Base-by-base conservation (phyloP, 371 early-diverging fungal genomes). In the Zychaea mexicana region DNA sequence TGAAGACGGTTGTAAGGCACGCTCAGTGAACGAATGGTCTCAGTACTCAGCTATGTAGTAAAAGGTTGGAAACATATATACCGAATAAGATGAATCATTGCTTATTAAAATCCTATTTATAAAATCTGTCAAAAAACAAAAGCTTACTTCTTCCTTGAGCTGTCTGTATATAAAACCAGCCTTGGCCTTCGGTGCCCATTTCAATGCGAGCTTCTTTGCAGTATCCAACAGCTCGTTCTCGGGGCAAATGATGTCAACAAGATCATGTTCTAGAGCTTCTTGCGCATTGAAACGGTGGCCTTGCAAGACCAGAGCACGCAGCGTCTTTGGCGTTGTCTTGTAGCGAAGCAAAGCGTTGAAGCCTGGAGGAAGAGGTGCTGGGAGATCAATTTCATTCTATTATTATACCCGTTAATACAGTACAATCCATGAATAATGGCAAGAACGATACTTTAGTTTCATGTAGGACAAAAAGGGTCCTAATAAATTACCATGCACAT, bases 371-470 rank as follows among this genome's bases (percentile, higher is more conserved):
- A 93, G 71, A 22, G 90, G 83, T 21, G 86, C 73, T 27, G 86
- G 86, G 53, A 92, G 75, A 65, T 92, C 93, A 7, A 94, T 83
- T 78, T 93, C 94, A 69, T 91, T 91, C 89, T 85, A 42, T 36
- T 42, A 42, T 42, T 12, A 3, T 42, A 42, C n/a, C 4, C n/a
- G 4, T 42, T 12, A 42, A 15, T 1, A 42, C 7, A 5, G 42
- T 3, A 6, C 0, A 7, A 2, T 42, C 5, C 13, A 42, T 42
- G n/a, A 42, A 42, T 3, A n/a, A 42, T 42, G 7, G 2, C 5
- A 33, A 8, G 33, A 33, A 8, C 8, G 12, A 33, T 8, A 33
- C 12, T 8, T 33, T 33, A 12, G 33, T 33, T 33, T 33, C 33
- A n/a, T n/a, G n/a, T n/a, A n/a, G n/a, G n/a, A n/a, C n/a, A n/a